Conservation (phyloP, 2,329 filamentous ascomycete genomes). For the Trichoderma sp. region DNA sequence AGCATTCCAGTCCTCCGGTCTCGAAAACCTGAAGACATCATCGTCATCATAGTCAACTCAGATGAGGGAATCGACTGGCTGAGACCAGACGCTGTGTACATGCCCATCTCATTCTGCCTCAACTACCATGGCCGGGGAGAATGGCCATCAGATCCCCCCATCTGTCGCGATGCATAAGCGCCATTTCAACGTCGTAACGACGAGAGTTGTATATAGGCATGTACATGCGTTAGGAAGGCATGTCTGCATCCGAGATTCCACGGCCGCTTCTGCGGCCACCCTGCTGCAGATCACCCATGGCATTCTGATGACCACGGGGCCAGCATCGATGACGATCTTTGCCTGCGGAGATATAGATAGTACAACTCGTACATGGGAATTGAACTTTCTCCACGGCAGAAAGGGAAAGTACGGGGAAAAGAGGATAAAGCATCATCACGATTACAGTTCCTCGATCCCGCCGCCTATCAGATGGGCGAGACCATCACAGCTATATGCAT, state of each 20-base stretch:
- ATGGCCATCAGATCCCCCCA: neutral
- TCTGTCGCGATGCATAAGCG: constrained; percentile 17
- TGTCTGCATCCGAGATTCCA: constrained; percentile 9
- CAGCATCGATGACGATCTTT: constrained; percentile 17
- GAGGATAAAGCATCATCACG: neutral
- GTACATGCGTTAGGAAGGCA: neutral
- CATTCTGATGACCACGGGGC: constrained; percentile 23
- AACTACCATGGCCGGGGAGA: neutral
- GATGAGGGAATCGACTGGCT: constrained; percentile 4
- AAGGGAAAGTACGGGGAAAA: neutral
- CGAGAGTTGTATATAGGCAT: neutral
- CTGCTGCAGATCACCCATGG: constrained; percentile 28
- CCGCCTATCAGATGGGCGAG: neutral
- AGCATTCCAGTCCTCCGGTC: constrained; percentile 11
- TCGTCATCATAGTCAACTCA: neutral
- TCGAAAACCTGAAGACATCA: neutral
- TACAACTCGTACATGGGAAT: neutral
- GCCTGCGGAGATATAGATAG: neutral
- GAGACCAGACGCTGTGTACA: neutral
- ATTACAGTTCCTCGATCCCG: neutral
- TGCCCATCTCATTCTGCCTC: neutral
- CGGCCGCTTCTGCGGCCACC: constrained; percentile 22
- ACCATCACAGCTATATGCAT: neutral
- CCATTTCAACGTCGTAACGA: no score
- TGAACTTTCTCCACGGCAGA: constrained; percentile 1